phyloP scores from a whole-genome alignment of 2,329 filamentous ascomycete species.

The Neobulgaria alba region DNA sequence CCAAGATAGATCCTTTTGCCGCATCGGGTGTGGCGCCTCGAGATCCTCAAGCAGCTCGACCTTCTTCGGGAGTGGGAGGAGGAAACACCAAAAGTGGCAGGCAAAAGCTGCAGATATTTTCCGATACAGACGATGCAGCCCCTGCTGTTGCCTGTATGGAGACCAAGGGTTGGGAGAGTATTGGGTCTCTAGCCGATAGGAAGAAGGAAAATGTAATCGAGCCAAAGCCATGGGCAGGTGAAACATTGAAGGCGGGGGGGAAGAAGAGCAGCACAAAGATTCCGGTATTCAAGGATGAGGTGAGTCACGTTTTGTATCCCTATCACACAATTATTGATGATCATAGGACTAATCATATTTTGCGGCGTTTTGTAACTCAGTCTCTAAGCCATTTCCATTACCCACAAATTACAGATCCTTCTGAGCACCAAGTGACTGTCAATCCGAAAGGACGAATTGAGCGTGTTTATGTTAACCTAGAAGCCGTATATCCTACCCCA shows the following conservation, averaged over 20 bases:
- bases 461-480: constrained; percentile 78
- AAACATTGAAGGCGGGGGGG: constrained; percentile 80
- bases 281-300: constrained; percentile 90
- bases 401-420: constrained; percentile 59
- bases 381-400: constrained; percentile 42
- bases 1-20: constrained; percentile 78
- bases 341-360: constrained; percentile 86
- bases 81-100: constrained; percentile 55
- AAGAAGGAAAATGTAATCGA: constrained; percentile 91
- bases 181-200: constrained; percentile 75
- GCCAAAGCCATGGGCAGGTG: constrained; percentile 83
- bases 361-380: constrained; percentile 50
- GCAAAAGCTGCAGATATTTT: constrained; percentile 85
- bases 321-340: constrained; percentile 67
- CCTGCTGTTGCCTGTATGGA: constrained; percentile 43
- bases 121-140: constrained; percentile 57
- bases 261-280: constrained; percentile 78
- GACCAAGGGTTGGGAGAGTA: constrained; percentile 81
- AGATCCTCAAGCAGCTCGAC: constrained; percentile 59
- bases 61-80: constrained; percentile 38
- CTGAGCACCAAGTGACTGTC: constrained; percentile 67
- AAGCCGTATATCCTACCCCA: constrained; percentile 73
- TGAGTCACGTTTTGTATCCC: constrained; percentile 47
- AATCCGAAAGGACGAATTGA: constrained; percentile 80
- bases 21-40: constrained; percentile 36